phyloP scores from a whole-genome alignment of 2,329 filamentous ascomycete species.

The Neoascochyta sp. region DNA sequence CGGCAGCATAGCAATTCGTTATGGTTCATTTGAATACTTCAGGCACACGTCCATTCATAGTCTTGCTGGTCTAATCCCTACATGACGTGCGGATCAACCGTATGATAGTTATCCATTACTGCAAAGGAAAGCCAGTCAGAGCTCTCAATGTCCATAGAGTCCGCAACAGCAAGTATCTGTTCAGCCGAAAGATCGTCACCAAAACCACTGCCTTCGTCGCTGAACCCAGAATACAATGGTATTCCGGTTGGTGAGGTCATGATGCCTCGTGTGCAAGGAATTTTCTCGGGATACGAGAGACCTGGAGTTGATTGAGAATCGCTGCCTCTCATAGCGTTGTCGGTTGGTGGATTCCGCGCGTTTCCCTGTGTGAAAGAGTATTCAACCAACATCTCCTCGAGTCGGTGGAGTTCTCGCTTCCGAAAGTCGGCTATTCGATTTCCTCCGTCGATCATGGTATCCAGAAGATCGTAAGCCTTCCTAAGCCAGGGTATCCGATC shows the following conservation, averaged over 20 bases:
- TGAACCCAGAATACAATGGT: slow-evolving; percentile 15
- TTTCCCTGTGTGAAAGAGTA: slow-evolving; percentile 17
- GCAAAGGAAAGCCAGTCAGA: slow-evolving; percentile 49
- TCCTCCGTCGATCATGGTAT: slow-evolving; percentile 47
- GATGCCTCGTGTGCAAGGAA: slow-evolving; percentile 6
- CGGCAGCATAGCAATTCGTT: too few relatives aligned
- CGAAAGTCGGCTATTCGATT: slow-evolving; percentile 48
- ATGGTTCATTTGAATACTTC: too few relatives aligned
- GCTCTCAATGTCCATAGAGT: slow-evolving; percentile 45
- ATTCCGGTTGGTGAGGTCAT: slow-evolving; percentile 9
- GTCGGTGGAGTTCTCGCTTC: slow-evolving; percentile 46
- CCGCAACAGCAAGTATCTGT: slow-evolving; percentile 49
- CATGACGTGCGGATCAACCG: slow-evolving; percentile 13
- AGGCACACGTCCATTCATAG: too few relatives aligned
- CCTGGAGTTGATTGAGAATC: slow-evolving; percentile 1
- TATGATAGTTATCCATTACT: slow-evolving; percentile 42
- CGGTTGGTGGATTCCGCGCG: slow-evolving; percentile 4
- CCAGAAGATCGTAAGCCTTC: slow-evolving; percentile 44
- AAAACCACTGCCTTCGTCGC: slow-evolving; percentile 23
- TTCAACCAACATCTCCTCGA: slow-evolving; percentile 41
- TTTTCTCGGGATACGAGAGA: slow-evolving; percentile 8
- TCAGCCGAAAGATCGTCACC: slow-evolving; percentile 44
- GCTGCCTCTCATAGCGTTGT: slow-evolving; percentile 4
- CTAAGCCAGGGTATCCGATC: slow-evolving; percentile 39
- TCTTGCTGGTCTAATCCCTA: slow-evolving; percentile 1